Base-by-base conservation (phyloP, 352 stramenopile species). In the Pythium folliculosum region DNA sequence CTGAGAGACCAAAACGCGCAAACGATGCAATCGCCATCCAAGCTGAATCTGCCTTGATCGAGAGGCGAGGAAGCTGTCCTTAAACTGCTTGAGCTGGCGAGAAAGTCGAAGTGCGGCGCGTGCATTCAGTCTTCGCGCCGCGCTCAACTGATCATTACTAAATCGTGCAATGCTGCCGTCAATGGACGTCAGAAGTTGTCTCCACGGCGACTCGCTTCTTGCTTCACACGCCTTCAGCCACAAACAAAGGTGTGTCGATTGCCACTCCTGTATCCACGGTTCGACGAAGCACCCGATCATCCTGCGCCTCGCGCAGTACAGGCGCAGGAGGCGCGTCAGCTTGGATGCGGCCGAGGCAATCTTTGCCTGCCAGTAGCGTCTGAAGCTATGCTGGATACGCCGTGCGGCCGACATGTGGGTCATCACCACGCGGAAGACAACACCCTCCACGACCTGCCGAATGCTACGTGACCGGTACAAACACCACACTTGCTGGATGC, bases 401-500 rank as follows among this genome's bases (percentile, higher is more conserved):
- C 55, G 55, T 8, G 56, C 69, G 1, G 58, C 53, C 32, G 69
- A 45, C 30, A 69, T 30, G 40, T 76, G 63, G 5, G 52, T 72
- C 60, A 69, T 68, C 27, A 68, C 19, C 1, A 72, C 63, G 1
- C 54, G 52, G 23, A 72, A 65, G 13, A 73, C 60, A 4, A 70
- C 27, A 5, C 25, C 38, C 3, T 53, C 45, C 5, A 73, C n/a
- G 9, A 69, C 14, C 5, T 22, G 7, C 5, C 12, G 16, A 21
- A 83, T 12, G 22, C 64, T 23, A 13, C 13, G 9, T 0, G 32
- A 13, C 7, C 63, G 66, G 59, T 75, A 78, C 1, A 0, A 0
- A 19, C 17, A 57, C 76, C 76, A 84, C 5, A 56, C 55, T 23
- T 30, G 63, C 56, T 80, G 67, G 40, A 80, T 71, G 1, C 16